Evolutionary conservation across 2,329 filamentous ascomycete genomes (phyloP).

Genomic region (Periconia sp.): DNA sequence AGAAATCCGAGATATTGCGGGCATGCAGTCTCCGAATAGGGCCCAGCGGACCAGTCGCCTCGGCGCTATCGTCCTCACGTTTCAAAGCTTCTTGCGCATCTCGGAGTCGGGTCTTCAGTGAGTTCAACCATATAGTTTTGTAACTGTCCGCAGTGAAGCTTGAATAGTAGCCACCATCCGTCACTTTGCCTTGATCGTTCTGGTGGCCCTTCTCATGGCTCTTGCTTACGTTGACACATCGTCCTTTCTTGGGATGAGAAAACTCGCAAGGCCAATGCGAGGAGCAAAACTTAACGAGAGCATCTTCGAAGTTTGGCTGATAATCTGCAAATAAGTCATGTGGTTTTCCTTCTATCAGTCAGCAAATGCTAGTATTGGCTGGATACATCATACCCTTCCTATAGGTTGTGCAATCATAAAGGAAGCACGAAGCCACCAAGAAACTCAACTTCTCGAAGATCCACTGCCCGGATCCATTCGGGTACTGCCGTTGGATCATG

Average conservation of each 20-base stretch:
- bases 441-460: conserved; percentile 50
- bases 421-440: conserved; percentile 55
- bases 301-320: too few relatives aligned
- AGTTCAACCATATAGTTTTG: background rate
- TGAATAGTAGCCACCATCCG: conserved; percentile 47
- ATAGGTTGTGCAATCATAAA: conserved; percentile 48
- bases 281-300: conserved; percentile 41
- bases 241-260: conserved; percentile 34
- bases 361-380: background rate
- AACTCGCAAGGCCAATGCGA: conserved; percentile 50
- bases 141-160: conserved; percentile 23
- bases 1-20: conserved; percentile 35
- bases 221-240: conserved; percentile 44
- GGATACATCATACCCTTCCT: conserved; percentile 16
- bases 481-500: too few relatives aligned
- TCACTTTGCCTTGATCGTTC: conserved; percentile 45
- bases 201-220: conserved; percentile 52
- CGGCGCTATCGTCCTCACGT: conserved; percentile 5
- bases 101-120: conserved; percentile 7
- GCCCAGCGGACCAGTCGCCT: conserved; percentile 2
- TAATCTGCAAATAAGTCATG: too few relatives aligned
- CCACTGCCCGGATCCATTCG: too few relatives aligned
- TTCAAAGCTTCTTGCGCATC: conserved; percentile 24
- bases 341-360: too few relatives aligned
- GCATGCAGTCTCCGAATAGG: conserved; percentile 27